Conservation (phyloP, 2,329 filamentous ascomycete genomes). For the Tolypocladium cylindrosporum region DNA sequence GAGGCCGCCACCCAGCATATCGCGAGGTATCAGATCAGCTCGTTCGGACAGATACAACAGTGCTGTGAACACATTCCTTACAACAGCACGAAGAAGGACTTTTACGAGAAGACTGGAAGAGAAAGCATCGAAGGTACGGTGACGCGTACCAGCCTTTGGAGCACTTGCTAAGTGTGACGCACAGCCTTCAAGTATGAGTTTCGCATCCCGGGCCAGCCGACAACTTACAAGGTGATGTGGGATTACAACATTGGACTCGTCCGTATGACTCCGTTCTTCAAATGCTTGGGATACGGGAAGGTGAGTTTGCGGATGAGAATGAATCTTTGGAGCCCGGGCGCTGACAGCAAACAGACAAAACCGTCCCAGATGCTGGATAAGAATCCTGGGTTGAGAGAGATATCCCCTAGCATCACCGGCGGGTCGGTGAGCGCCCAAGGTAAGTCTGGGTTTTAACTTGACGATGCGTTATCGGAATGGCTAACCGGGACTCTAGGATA, state of each 20-base stretch:
- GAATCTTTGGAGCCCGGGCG: not conserved
- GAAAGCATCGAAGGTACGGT: slow-evolving; percentile 76
- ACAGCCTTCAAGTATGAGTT: slow-evolving; percentile 80
- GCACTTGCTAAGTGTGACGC: not conserved
- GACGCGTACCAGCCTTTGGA: not conserved
- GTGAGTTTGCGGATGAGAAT: slow-evolving; percentile 31
- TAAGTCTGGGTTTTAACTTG: slow-evolving; percentile 24
- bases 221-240: slow-evolving; percentile 78
- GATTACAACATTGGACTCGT: slow-evolving; percentile 94
- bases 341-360: slow-evolving; percentile 52
- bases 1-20: slow-evolving; percentile 47
- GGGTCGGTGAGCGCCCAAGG: slow-evolving; percentile 86
- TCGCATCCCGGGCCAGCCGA: slow-evolving; percentile 54
- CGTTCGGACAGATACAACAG: slow-evolving; percentile 50
- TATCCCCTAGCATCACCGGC: slow-evolving; percentile 90
- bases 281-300: slow-evolving; percentile 80
- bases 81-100: slow-evolving; percentile 86
- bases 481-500: slow-evolving; percentile 53
- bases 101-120: slow-evolving; percentile 74
- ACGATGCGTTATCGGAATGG: not conserved
- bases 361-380: slow-evolving; percentile 72
- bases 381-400: slow-evolving; percentile 77
- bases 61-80: slow-evolving; percentile 78
- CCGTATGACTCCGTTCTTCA: slow-evolving; percentile 90
- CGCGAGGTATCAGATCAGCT: slow-evolving; percentile 53